Percentiles rank a stretch among this genome's conserved stretches.
These are phyloP conservation scores for Colletotrichum liaoningense DNA, from an alignment of 2,329 filamentous ascomycete genomes.

Conservation along the genomic window DNA sequence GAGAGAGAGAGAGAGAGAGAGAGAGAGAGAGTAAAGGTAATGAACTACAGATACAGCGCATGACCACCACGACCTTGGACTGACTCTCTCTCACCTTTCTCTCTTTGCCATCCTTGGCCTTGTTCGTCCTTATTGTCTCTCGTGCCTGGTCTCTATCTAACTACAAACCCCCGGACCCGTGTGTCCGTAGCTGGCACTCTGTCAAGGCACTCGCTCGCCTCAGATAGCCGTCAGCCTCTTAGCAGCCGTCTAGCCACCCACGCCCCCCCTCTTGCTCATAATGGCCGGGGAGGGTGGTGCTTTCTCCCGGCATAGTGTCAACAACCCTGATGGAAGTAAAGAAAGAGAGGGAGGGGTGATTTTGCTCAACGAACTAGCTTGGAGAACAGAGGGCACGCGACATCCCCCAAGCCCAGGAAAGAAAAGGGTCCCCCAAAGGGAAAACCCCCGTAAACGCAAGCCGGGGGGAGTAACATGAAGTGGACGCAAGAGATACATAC, in stretches of 20 bases:
- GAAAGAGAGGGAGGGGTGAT: background rate
- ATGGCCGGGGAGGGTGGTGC: background rate
- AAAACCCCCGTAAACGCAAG: slow-evolving; percentile 12
- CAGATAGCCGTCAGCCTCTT: slow-evolving; percentile 18
- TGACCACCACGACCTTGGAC: slow-evolving; percentile 8
- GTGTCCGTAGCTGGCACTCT: slow-evolving; percentile 6
- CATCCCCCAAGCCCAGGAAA: slow-evolving; percentile 16
- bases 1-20: background rate
- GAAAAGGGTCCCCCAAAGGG: slow-evolving; percentile 10
- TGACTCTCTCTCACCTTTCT: slow-evolving; percentile 22
- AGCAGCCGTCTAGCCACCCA: slow-evolving; percentile 21
- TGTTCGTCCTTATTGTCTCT: slow-evolving; percentile 1
- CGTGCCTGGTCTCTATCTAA: slow-evolving; percentile 4
- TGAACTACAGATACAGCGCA: slow-evolving; percentile 18
- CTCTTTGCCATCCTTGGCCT: slow-evolving; percentile 20
- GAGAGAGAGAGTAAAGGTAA: background rate
- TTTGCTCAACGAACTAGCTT: slow-evolving; percentile 10
- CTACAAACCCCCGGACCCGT: slow-evolving; percentile 23
- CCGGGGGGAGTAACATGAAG: background rate
- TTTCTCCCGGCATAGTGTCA: background rate
- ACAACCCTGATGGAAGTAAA: slow-evolving; percentile 13
- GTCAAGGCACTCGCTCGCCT: slow-evolving; percentile 25
- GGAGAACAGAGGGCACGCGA: slow-evolving; percentile 32
- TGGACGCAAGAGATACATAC: background rate
- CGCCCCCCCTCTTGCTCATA: slow-evolving; percentile 4